Evolutionary conservation across 1,139 yeast genomes (phyloP), one percentile per base, ranked within the genome.

Genomic region (Geotrichum restrictum): DNA sequence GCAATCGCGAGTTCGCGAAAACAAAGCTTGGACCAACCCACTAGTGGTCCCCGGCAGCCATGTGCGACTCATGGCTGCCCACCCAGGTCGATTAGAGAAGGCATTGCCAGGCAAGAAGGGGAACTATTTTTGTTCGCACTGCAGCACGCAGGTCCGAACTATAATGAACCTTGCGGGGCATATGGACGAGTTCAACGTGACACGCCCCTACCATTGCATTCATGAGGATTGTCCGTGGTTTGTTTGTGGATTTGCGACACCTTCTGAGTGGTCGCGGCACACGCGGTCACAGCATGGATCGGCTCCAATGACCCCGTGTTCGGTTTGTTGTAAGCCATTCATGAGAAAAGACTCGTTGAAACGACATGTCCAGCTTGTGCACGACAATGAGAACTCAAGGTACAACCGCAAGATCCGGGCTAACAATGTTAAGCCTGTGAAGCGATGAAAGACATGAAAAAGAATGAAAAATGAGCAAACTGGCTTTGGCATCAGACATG

Each of bases 261-360:
- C 78, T 49, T 80, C 82, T 3, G 85, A 82, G 59, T 74, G 83
- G 56, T 71, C 79, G 56, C 77, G 88, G 55, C 89, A 84, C 60
- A 76, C 80, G 56, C 76, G 79, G 32, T 72, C 77, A 39, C 83
- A 81, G 58, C 89, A 84, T 62, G 59, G 56, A 13, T 22, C 55
- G 10, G 49, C 46, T 24, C 49, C 64, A 42, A 48, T 58, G 27
- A 73, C 79, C 60, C 57, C 68, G 0, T 63, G 69, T 47, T 64
- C 67, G 13, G 70, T 70, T 46, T 83, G 88, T 62, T 73, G 72
- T 21, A 80, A 80, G 60, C 66, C 66, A 4, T 82, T 83, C 62
- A 77, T 79, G 56, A 70, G 88, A 50, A 76, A 76, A 56, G 67
- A 81, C 64, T 78, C 84, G 3, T 70, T 77, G 54, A 75, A 73